A percentile compares a stretch with the other conserved stretches of the same genome.
These are phyloP conservation scores for Paracorniculantispora psalliotae DNA, from an alignment of 2,329 filamentous ascomycete genomes.

Conservation along the genomic window DNA sequence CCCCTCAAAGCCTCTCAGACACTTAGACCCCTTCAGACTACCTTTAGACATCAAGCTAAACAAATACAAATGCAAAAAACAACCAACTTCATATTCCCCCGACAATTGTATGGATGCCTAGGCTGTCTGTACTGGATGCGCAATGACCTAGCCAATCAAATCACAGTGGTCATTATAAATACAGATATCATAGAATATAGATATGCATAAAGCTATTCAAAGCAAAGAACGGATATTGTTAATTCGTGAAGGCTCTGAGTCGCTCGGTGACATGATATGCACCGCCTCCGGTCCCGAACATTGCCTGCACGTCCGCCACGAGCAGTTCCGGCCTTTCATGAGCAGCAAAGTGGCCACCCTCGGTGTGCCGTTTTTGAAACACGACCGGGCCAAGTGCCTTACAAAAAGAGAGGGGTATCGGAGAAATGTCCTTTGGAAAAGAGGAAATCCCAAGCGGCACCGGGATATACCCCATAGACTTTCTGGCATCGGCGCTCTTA, in stretches of 20 bases:
- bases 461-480: slow-evolving; percentile 24
- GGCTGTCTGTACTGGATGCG: too few relatives aligned
- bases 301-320: slow-evolving; percentile 47
- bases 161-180: too few relatives aligned
- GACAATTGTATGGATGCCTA: too few relatives aligned
- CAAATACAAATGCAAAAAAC: too few relatives aligned
- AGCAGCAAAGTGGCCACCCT: slow-evolving; percentile 58
- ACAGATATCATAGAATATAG: too few relatives aligned
- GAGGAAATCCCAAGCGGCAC: slow-evolving; percentile 44
- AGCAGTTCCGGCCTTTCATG: slow-evolving; percentile 52
- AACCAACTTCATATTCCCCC: too few relatives aligned
- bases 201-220: too few relatives aligned
- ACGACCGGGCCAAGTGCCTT: slow-evolving; percentile 54
- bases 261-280: not conserved
- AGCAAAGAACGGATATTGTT: too few relatives aligned
- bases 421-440: slow-evolving; percentile 57
- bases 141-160: too few relatives aligned
- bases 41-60: too few relatives aligned
- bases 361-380: slow-evolving; percentile 44
- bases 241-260: not conserved
- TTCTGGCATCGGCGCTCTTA: slow-evolving; percentile 17
- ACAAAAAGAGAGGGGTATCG: slow-evolving; percentile 29
- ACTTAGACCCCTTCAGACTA: too few relatives aligned
- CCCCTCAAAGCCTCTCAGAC: too few relatives aligned
- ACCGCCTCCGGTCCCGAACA: slow-evolving; percentile 39